phyloP scores from a whole-genome alignment of 495 filamentous ascomycete species.

The Wilcoxina mikolae region DNA sequence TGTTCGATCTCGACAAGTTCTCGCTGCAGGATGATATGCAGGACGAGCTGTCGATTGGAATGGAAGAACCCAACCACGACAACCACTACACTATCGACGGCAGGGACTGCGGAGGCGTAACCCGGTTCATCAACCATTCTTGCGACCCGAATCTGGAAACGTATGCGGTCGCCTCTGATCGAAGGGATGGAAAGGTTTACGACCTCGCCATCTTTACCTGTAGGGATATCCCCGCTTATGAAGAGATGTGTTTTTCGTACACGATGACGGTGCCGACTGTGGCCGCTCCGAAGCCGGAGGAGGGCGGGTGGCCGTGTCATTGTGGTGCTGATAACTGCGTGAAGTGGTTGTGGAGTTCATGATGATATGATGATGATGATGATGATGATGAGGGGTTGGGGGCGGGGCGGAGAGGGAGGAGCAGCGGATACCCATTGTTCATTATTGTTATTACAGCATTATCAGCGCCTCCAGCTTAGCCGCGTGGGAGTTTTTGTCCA shows the following conservation, averaged over 20 bases:
- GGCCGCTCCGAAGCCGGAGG: constrained; percentile 8
- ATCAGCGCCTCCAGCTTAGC: too few relatives aligned
- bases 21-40: constrained; percentile 11
- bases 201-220: constrained; percentile 77
- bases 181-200: constrained; percentile 59
- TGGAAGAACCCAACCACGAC: neutral
- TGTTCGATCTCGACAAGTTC: constrained; percentile 58
- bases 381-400: too few relatives aligned
- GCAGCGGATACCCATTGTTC: too few relatives aligned
- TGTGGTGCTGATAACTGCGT: constrained; percentile 18
- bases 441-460: too few relatives aligned
- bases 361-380: too few relatives aligned
- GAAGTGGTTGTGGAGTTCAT: constrained; percentile 13
- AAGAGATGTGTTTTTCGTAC: constrained; percentile 84
- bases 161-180: constrained; percentile 66
- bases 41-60: constrained; percentile 2
- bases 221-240: constrained; percentile 47
- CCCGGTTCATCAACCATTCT: constrained; percentile 60
- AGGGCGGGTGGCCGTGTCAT: constrained; percentile 11
- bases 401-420: too few relatives aligned
- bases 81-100: constrained; percentile 18
- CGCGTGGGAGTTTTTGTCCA: too few relatives aligned
- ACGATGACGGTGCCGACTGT: constrained; percentile 32
- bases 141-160: constrained; percentile 63
- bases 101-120: constrained; percentile 35